Evolutionary conservation across 1,139 yeast species (phyloP).

Genomic region (Candida sp.): DNA sequence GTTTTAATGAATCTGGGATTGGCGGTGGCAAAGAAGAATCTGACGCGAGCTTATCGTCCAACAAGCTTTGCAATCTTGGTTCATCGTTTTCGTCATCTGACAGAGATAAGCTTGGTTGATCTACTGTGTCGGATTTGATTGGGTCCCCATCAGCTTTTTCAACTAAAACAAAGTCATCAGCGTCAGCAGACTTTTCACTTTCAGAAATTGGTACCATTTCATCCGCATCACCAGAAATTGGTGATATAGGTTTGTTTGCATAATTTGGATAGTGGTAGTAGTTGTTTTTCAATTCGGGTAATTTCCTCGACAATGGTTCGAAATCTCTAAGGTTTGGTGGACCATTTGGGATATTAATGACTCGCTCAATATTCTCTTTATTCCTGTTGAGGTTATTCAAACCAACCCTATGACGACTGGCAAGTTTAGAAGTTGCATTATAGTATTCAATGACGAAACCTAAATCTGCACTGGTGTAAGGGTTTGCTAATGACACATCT

Average conservation of each 20-base stretch:
- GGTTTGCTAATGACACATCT: slow-evolving; percentile 51
- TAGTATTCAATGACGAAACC: slow-evolving; percentile 47
- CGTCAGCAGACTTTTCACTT: slow-evolving; percentile 6
- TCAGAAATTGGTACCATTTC: slow-evolving; percentile 4
- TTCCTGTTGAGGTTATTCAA: background rate
- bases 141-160: slow-evolving; percentile 9
- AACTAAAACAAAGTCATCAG: slow-evolving; percentile 18
- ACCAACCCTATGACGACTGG: slow-evolving; percentile 2
- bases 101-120: slow-evolving; percentile 3
- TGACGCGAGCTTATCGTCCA: slow-evolving; percentile 13
- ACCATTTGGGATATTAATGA: slow-evolving; percentile 25
- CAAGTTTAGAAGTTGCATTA: slow-evolving; percentile 5
- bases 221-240: slow-evolving; percentile 10
- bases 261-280: slow-evolving; percentile 29
- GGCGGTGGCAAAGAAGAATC: slow-evolving; percentile 12
- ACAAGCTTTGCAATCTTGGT: slow-evolving; percentile 19
- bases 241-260: slow-evolving; percentile 12
- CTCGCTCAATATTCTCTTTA: slow-evolving; percentile 3
- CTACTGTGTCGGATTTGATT: slow-evolving; percentile 2
- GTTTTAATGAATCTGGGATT: slow-evolving; percentile 17
- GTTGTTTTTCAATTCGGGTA: slow-evolving; percentile 26
- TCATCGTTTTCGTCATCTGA: slow-evolving; percentile 19
- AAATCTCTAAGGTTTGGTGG: slow-evolving; percentile 29
- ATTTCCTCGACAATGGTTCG: slow-evolving; percentile 22
- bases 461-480: slow-evolving; percentile 45